Conservation (phyloP, 2,329 filamentous ascomycete species). For the Rachicladosporium sp. region DNA sequence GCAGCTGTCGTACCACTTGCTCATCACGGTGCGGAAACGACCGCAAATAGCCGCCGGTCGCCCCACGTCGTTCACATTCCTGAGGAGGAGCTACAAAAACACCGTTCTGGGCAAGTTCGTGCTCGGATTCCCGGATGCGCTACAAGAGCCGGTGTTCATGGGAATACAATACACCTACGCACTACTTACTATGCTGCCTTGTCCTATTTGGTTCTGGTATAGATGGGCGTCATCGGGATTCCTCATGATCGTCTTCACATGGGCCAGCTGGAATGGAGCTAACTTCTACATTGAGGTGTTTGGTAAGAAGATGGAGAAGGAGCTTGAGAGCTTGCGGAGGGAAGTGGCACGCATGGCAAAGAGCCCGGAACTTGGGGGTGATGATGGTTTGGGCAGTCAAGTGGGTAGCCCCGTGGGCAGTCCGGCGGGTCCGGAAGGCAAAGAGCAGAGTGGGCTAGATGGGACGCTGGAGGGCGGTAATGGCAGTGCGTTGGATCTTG, state of each 20-base stretch:
- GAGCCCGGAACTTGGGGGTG: constrained; percentile 17
- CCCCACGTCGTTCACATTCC: constrained; percentile 95
- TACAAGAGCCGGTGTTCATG: constrained; percentile 93
- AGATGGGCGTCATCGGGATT: constrained; percentile 67
- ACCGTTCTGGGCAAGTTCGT: constrained; percentile 81
- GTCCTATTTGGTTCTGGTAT: constrained; percentile 88
- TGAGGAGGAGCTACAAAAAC: constrained; percentile 80
- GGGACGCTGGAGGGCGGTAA: not conserved
- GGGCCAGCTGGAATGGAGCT: constrained; percentile 93
- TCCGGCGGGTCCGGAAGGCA: constrained; percentile 15
- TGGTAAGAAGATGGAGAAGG: constrained; percentile 90
- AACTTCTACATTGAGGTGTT: constrained; percentile 99
- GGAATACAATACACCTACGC: constrained; percentile 88
- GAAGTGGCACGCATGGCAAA: constrained; percentile 48
- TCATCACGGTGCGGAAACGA: constrained; percentile 87
- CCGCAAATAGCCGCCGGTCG: constrained; percentile 93
- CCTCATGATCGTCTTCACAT: constrained; percentile 70
- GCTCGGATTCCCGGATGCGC: constrained; percentile 55
- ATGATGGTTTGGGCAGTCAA: constrained; percentile 6
- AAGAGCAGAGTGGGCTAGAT: constrained; percentile 2
- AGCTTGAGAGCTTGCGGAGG: constrained; percentile 75
- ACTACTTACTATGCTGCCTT: constrained; percentile 84
- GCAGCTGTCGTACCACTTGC: constrained; percentile 86
- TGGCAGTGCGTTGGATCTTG: constrained; percentile 19
- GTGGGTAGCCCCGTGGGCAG: constrained; percentile 15